Evolutionary conservation across 1,284 basidiomycete genomes (phyloP).

Genomic region (Bondarzewia mesenterica): DNA sequence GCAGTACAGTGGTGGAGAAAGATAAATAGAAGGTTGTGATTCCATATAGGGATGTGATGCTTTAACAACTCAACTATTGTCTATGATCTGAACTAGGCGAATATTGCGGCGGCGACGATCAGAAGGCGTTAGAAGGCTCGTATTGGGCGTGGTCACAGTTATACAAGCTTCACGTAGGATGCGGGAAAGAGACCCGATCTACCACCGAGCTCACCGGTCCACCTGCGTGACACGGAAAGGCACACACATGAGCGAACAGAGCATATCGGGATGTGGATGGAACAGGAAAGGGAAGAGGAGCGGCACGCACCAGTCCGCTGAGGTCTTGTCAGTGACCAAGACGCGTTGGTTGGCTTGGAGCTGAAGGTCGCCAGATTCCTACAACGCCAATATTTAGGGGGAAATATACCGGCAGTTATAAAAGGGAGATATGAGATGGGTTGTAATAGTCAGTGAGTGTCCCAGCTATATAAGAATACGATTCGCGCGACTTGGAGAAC

Average conservation of each 20-base stretch:
- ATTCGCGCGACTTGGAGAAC: conserved; percentile 16
- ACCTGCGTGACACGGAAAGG: conserved; percentile 36
- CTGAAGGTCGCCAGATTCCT: conserved; percentile 63
- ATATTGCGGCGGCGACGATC: too few species aligned
- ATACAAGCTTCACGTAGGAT: conserved; percentile 63
- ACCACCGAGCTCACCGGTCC: conserved; percentile 64
- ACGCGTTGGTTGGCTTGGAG: conserved; percentile 48
- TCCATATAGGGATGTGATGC: too few species aligned
- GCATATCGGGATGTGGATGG: neutral
- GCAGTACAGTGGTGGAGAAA: too few species aligned
- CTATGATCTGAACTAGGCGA: too few species aligned
- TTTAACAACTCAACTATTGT: too few species aligned
- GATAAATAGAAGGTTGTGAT: too few species aligned
- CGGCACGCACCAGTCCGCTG: conserved; percentile 61
- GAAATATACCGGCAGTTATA: neutral
- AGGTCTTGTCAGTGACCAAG: conserved; percentile 52
- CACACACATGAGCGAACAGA: conserved; percentile 2
- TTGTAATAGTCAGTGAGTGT: too few species aligned
- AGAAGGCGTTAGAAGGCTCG: too few species aligned
- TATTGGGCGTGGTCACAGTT: too few species aligned
- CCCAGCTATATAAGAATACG: too few species aligned
- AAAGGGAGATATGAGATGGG: neutral
- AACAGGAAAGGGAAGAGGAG: neutral
- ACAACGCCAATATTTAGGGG: neutral
- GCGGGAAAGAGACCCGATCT: conserved; percentile 64